These are phyloP conservation scores for Castanea crenata DNA, from an alignment of 306 rosid species.

Conservation along the genomic window DNA sequence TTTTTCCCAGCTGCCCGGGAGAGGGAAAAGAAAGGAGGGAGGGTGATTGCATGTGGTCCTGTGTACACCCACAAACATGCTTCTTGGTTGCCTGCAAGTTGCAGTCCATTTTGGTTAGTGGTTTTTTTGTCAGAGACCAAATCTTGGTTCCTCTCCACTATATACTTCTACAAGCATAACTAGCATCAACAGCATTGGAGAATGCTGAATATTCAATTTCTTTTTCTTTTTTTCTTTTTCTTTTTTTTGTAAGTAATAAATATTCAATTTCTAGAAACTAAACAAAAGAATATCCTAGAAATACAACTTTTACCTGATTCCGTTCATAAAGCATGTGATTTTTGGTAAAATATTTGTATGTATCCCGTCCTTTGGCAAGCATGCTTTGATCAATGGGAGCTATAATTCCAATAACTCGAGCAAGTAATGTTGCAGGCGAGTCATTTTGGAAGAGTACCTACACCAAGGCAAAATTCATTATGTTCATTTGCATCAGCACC, in stretches of 20 bases:
- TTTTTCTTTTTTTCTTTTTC: no score
- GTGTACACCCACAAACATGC: no score
- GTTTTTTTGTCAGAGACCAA: no score
- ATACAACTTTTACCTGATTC: conserved; percentile 65
- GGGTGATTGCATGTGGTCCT: no score
- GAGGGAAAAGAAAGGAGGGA: no score
- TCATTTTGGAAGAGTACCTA: conserved; percentile 97
- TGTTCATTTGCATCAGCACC: conserved; percentile 6
- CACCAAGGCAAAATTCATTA: conserved; percentile 26
- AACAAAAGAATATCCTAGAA: conserved; percentile 5
- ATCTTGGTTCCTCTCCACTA: no score
- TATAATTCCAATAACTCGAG: conserved; percentile 88
- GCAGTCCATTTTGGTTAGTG: no score
- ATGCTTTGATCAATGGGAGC: conserved; percentile 79
- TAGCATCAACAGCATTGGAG: conserved; percentile 1
- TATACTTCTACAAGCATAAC: background rate
- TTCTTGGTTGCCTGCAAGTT: no score
- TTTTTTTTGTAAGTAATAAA: no score
- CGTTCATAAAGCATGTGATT: conserved; percentile 99
- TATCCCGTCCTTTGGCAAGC: conserved; percentile 95
- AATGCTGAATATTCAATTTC: conserved; percentile 1
- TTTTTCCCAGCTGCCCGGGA: no score
- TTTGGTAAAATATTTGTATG: conserved; percentile 85
- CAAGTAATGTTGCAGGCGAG: conserved; percentile 93
- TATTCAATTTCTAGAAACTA: background rate